These are phyloP conservation scores for Globisporangium mamillatum DNA, from an alignment of 352 stramenopile genomes.

Conservation along the genomic window DNA sequence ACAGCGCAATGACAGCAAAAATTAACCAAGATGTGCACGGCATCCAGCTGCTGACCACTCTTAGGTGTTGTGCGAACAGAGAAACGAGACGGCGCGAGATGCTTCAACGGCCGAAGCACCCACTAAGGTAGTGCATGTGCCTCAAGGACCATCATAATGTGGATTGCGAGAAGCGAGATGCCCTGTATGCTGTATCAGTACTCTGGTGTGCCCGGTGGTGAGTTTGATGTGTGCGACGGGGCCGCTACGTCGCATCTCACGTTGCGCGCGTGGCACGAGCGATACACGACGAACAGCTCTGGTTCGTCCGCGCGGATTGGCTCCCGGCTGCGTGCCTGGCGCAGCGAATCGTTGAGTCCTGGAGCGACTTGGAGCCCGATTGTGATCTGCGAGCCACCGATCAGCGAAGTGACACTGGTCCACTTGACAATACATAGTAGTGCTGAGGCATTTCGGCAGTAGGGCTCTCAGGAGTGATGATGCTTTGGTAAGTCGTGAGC, in stretches of 20 bases:
- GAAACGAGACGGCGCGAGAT: background rate
- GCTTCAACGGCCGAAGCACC: background rate
- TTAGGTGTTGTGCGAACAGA: background rate
- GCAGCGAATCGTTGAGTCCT: background rate
- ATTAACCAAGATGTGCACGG: background rate
- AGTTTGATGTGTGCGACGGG: background rate
- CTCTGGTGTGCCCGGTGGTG: background rate
- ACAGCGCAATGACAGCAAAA: background rate
- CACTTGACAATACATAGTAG: background rate
- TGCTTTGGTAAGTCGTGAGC: background rate
- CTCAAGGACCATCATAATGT: background rate
- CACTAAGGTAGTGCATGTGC: background rate
- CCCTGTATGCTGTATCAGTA: background rate
- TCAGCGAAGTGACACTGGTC: background rate
- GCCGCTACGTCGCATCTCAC: background rate
- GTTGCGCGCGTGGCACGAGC: background rate
- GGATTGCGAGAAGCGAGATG: background rate
- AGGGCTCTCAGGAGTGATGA: background rate
- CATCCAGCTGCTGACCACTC: background rate
- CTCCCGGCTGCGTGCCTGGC: background rate
- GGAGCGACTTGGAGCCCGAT: background rate
- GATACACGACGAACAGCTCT: background rate
- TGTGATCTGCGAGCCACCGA: background rate
- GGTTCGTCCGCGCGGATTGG: background rate
- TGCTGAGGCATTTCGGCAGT: slow-evolving; percentile 1